Evolutionary conservation across 2,329 filamentous ascomycete species (phyloP).

Genomic region (Colletotrichum paranaense): DNA sequence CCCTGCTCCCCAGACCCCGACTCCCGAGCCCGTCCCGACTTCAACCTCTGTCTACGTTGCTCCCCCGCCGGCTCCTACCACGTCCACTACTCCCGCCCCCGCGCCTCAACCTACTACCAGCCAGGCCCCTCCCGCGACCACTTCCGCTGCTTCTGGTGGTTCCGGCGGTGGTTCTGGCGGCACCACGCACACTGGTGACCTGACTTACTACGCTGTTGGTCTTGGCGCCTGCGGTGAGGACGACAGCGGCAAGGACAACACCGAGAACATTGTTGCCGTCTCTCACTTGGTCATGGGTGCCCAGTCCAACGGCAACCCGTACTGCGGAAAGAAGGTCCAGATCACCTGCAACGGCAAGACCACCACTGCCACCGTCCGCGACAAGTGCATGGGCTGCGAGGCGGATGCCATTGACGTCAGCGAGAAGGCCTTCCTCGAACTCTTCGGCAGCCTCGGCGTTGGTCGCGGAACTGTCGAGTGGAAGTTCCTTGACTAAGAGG

Average conservation of each 20-base stretch:
- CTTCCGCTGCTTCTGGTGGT: slow-evolving; percentile 25
- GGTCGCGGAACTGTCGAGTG: slow-evolving; percentile 58
- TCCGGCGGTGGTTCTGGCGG: slow-evolving; percentile 38
- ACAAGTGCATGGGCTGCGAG: slow-evolving; percentile 81
- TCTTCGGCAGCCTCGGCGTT: slow-evolving; percentile 58
- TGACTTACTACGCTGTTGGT: slow-evolving; percentile 80
- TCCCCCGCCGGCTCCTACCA: slow-evolving; percentile 20
- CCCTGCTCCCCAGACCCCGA: slow-evolving; percentile 40
- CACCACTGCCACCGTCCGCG: slow-evolving; percentile 69
- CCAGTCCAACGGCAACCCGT: slow-evolving; percentile 73
- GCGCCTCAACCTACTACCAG: slow-evolving; percentile 29
- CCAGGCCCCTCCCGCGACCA: slow-evolving; percentile 24
- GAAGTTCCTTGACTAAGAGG: slow-evolving; percentile 55
- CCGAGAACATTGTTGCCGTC: slow-evolving; percentile 76
- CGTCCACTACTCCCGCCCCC: slow-evolving; percentile 29
- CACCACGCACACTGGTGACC: slow-evolving; percentile 65
- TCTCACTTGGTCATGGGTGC: slow-evolving; percentile 72
- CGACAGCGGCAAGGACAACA: slow-evolving; percentile 65
- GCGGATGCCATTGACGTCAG: slow-evolving; percentile 69
- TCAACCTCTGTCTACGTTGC: slow-evolving; percentile 21
- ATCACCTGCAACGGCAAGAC: slow-evolving; percentile 71
- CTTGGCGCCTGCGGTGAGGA: slow-evolving; percentile 75
- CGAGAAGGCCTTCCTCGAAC: slow-evolving; percentile 63
- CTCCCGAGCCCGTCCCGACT: slow-evolving; percentile 32
- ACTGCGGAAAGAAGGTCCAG: slow-evolving; percentile 76